Conservation (phyloP, 2,329 filamentous ascomycete genomes). For the Paraphaeosphaeria sporulosa region DNA sequence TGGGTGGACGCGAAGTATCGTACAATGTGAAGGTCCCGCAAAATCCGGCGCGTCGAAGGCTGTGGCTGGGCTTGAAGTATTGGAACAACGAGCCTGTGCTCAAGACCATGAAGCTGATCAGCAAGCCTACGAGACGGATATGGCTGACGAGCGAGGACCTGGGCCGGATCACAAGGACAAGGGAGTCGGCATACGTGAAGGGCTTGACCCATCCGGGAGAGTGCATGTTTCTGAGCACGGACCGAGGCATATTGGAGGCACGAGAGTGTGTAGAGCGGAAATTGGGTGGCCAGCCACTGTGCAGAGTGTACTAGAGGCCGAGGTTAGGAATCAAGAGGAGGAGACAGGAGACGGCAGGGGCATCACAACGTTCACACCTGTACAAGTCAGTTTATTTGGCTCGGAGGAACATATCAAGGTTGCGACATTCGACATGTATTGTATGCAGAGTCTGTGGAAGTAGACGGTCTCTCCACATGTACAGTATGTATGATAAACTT, state of each 20-base stretch:
- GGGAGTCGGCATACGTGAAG: slow-evolving; percentile 70
- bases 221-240: slow-evolving; percentile 80
- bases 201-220: slow-evolving; percentile 80
- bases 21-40: slow-evolving; percentile 41
- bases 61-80: slow-evolving; percentile 94
- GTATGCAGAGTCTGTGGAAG: slow-evolving; percentile 5
- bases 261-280: slow-evolving; percentile 82
- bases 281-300: slow-evolving; percentile 81
- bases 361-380: not conserved
- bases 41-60: slow-evolving; percentile 76
- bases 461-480: slow-evolving; percentile 7
- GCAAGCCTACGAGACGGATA: slow-evolving; percentile 77
- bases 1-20: slow-evolving; percentile 31
- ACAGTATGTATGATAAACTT: slow-evolving; percentile 14
- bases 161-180: slow-evolving; percentile 71
- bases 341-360: not conserved
- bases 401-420: not conserved
- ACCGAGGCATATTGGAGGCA: slow-evolving; percentile 79
- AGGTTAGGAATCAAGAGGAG: not conserved
- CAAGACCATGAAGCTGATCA: slow-evolving; percentile 69
- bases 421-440: slow-evolving; percentile 7
- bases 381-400: slow-evolving; percentile 1
- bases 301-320: slow-evolving; percentile 62
- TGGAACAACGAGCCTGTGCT: slow-evolving; percentile 83
- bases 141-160: slow-evolving; percentile 70